Conservation (phyloP, 2,329 filamentous ascomycete genomes). For the Beauveria sp. region DNA sequence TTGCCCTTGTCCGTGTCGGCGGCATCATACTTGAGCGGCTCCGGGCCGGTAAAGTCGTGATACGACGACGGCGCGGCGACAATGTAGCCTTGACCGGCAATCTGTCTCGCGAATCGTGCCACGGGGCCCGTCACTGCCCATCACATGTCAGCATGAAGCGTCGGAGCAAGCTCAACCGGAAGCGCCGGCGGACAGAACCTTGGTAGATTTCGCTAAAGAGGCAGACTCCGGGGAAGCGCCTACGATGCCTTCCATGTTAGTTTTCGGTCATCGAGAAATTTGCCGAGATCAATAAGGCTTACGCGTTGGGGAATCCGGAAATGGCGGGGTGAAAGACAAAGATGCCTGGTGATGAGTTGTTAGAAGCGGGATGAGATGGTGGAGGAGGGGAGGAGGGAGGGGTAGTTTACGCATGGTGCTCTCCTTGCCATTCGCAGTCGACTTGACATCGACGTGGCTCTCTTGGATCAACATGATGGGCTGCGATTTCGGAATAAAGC, state of each 20-base stretch:
- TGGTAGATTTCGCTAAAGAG: slow-evolving; percentile 95
- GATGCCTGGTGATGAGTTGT: slow-evolving; percentile 53
- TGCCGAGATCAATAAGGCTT: slow-evolving; percentile 19
- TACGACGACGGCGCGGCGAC: slow-evolving; percentile 86
- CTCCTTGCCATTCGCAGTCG: slow-evolving; percentile 45
- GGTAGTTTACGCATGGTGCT: slow-evolving; percentile 41
- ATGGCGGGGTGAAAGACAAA: slow-evolving; percentile 84
- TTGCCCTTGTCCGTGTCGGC: slow-evolving; percentile 86
- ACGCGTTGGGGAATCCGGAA: slow-evolving; percentile 79
- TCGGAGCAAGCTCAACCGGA: background rate
- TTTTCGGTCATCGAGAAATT: too few relatives aligned
- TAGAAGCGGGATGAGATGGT: background rate
- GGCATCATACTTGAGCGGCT: slow-evolving; percentile 76
- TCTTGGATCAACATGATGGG: slow-evolving; percentile 46
- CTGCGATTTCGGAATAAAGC: background rate
- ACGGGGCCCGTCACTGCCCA: slow-evolving; percentile 77
- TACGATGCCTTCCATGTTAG: slow-evolving; percentile 18
- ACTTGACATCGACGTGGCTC: slow-evolving; percentile 42
- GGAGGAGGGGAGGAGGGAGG: slow-evolving; percentile 10
- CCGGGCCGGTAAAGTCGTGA: slow-evolving; percentile 85
- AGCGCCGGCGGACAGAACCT: slow-evolving; percentile 43
- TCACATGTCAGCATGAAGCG: background rate
- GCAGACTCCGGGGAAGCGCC: slow-evolving; percentile 73
- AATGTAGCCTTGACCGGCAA: slow-evolving; percentile 88
- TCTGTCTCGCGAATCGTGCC: slow-evolving; percentile 80